Evolutionary conservation across 371 early-diverging fungal genomes (phyloP).

Genomic region (Mortierella sp.): DNA sequence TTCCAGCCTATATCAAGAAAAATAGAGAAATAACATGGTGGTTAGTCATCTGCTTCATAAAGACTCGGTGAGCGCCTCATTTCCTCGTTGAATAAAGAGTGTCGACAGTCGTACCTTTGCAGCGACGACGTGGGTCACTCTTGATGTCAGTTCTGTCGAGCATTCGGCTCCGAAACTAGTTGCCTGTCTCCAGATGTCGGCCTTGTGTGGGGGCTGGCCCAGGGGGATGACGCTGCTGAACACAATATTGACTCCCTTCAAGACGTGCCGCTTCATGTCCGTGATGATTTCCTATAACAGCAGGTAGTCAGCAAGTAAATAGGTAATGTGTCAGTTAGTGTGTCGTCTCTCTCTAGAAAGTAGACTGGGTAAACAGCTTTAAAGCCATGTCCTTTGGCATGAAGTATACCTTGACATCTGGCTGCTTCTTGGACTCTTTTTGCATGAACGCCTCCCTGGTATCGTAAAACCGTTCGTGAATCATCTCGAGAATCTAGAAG

Average conservation of each 20-base stretch:
- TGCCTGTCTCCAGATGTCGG: conserved; percentile 83
- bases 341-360: neutral
- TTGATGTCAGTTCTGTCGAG: conserved; percentile 62
- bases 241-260: conserved; percentile 62
- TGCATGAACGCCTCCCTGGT: conserved; percentile 40
- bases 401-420: conserved; percentile 64
- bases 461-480: conserved; percentile 70
- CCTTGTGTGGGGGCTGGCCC: conserved; percentile 59
- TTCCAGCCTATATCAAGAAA: conserved; percentile 41
- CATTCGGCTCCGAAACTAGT: conserved; percentile 80
- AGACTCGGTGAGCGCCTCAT: no score
- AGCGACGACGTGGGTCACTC: conserved; percentile 85
- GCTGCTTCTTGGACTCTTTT: conserved; percentile 29
- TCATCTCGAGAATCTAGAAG: conserved; percentile 64
- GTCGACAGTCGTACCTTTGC: conserved; percentile 64
- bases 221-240: conserved; percentile 73
- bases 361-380: neutral
- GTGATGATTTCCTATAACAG: conserved; percentile 59
- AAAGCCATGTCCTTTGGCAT: neutral
- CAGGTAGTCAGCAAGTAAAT: neutral
- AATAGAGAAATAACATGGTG: neutral
- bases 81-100: neutral
- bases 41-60: neutral
- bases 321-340: neutral
- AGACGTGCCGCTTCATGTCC: conserved; percentile 61